Evolutionary conservation across 1,284 basidiomycete genomes (phyloP).

Genomic region (Meripilus lineatus): DNA sequence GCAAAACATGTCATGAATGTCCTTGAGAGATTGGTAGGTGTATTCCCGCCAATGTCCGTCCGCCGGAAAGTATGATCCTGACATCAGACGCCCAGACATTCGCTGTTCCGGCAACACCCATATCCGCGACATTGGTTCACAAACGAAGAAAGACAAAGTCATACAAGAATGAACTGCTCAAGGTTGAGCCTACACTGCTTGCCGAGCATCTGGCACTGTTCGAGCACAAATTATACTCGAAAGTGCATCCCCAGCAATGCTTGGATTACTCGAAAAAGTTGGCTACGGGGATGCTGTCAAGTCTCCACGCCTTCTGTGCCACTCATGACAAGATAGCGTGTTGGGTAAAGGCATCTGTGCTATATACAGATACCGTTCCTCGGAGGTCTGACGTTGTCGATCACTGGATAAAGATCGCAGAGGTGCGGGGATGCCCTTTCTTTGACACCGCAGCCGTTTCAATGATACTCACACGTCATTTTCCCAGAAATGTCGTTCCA

Average conservation of each 20-base stretch:
- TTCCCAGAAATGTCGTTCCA: slow-evolving; percentile 54
- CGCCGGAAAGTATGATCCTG: not conserved
- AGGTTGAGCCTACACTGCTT: slow-evolving; percentile 48
- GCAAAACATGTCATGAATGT: slow-evolving; percentile 48
- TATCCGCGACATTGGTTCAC: slow-evolving; percentile 14
- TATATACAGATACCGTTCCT: slow-evolving; percentile 44
- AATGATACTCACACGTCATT: not conserved
- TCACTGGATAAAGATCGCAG: slow-evolving; percentile 72
- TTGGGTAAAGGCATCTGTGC: slow-evolving; percentile 63
- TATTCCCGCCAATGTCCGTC: not conserved
- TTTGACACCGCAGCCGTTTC: not conserved
- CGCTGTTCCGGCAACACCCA: slow-evolving; percentile 20
- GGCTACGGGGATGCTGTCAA: slow-evolving; percentile 20
- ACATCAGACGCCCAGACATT: slow-evolving; percentile 18
- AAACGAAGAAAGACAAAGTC: slow-evolving; percentile 39
- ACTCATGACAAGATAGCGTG: slow-evolving; percentile 56
- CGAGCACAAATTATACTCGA: slow-evolving; percentile 53
- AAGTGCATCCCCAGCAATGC: slow-evolving; percentile 58
- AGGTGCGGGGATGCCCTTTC: slow-evolving; percentile 40
- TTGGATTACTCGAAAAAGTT: slow-evolving; percentile 45
- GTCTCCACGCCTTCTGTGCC: slow-evolving; percentile 48
- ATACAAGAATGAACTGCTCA: slow-evolving; percentile 47
- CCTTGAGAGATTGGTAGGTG: slow-evolving; percentile 51
- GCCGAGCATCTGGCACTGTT: slow-evolving; percentile 62
- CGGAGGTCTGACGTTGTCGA: slow-evolving; percentile 59